These are phyloP conservation scores for Wickerhamiella parazyma DNA, from an alignment of 805 yeast genomes.

Conservation along the genomic window DNA sequence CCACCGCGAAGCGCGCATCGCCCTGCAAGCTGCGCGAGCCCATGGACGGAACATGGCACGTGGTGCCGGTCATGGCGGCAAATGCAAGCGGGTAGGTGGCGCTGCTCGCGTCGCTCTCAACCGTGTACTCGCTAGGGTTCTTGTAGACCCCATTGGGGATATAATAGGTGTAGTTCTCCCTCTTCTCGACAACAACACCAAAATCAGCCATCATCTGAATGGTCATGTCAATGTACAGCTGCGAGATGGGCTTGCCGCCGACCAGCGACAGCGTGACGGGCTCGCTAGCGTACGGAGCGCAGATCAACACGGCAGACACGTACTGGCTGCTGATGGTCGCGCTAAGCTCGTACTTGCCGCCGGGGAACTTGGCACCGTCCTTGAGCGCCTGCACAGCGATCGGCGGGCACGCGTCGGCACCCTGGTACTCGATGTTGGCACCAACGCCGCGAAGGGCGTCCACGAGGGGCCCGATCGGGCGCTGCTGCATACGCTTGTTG, in stretches of 20 bases:
- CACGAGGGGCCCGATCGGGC: conserved; percentile 93
- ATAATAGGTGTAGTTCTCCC: conserved; percentile 73
- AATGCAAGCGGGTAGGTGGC: conserved; percentile 96
- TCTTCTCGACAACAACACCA: conserved; percentile 61
- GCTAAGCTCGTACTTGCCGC: conserved; percentile 85
- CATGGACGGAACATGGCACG: conserved; percentile 86
- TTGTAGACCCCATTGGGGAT: conserved; percentile 73
- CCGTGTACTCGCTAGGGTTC: conserved; percentile 73
- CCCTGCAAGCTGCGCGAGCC: conserved; percentile 90
- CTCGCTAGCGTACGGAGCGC: conserved; percentile 87
- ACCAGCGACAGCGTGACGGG: conserved; percentile 80
- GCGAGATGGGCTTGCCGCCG: conserved; percentile 96
- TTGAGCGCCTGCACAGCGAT: conserved; percentile 43
- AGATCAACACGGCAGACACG: conserved; percentile 90
- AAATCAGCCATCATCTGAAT: conserved; percentile 86
- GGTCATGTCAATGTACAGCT: conserved; percentile 93
- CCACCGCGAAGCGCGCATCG: conserved; percentile 91
- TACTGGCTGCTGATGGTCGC: conserved; percentile 97
- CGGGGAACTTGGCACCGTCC: conserved; percentile 50
- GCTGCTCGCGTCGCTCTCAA: conserved; percentile 94
- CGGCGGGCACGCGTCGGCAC: conserved; percentile 74
- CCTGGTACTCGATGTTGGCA: conserved; percentile 54
- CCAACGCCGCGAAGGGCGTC: conserved; percentile 82
- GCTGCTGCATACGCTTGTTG: conserved; percentile 90
- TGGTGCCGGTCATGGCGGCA: conserved; percentile 91